These are phyloP conservation scores for Lagerstroemia speciosa DNA, from an alignment of 345 rosid species.

Conservation along the genomic window DNA sequence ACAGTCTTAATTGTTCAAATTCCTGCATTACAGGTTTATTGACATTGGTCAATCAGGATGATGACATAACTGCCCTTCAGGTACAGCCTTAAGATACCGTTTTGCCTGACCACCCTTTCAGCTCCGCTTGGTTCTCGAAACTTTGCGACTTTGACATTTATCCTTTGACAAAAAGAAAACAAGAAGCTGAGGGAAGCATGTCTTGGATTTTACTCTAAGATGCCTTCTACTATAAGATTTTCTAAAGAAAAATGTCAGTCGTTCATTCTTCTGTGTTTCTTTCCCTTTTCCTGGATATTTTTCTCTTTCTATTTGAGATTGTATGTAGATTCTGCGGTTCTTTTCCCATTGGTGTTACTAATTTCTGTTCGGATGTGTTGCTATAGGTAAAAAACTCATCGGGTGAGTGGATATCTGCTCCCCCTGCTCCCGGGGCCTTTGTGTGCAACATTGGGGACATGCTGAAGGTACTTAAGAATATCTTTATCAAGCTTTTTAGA, in stretches of 20 bases:
- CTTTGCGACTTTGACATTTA: background rate
- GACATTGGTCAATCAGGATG: slow-evolving; percentile 83
- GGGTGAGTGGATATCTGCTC: slow-evolving; percentile 84
- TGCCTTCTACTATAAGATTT: background rate
- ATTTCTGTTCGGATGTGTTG: background rate
- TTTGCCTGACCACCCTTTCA: too few species aligned
- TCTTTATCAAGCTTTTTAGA: background rate
- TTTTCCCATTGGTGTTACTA: background rate
- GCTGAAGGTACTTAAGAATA: slow-evolving; percentile 51
- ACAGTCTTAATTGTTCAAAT: slow-evolving; percentile 2
- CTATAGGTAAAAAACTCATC: slow-evolving; percentile 64
- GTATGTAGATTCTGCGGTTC: background rate
- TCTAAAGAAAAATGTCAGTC: background rate
- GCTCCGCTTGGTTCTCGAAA: too few species aligned
- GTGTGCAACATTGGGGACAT: slow-evolving; percentile 94
- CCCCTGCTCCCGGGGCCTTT: slow-evolving; percentile 69
- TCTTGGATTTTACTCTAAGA: background rate
- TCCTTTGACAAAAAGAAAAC: background rate
- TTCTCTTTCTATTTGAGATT: too few species aligned
- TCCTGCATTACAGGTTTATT: slow-evolving; percentile 38
- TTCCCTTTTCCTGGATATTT: too few species aligned
- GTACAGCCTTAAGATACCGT: slow-evolving; percentile 18
- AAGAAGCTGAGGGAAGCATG: background rate
- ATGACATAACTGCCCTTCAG: slow-evolving; percentile 74
- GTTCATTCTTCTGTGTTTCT: background rate